phyloP scores from a whole-genome alignment of 2,329 filamentous ascomycete genomes.

The Periconia macrospinosa region DNA sequence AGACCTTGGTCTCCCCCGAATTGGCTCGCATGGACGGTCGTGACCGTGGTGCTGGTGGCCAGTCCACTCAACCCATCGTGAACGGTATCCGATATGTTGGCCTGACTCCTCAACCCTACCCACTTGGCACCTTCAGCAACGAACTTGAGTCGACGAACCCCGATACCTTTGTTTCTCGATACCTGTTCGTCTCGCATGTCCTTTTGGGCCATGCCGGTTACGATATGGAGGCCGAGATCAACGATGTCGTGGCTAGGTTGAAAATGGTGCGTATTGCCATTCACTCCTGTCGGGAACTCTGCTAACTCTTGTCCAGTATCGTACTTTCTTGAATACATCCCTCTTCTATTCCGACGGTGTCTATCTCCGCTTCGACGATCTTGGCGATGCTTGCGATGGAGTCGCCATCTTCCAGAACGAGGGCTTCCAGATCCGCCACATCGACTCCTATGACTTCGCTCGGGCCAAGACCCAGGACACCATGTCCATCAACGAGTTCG shows the following conservation, averaged over 20 bases:
- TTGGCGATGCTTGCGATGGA: conserved; percentile 37
- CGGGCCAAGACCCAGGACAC: conserved; percentile 29
- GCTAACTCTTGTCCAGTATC: conserved; percentile 28
- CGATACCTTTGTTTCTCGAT: conserved; percentile 28
- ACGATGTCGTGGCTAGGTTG: conserved; percentile 28
- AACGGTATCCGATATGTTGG: conserved; percentile 14
- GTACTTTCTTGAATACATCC: conserved; percentile 23
- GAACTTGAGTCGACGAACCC: conserved; percentile 24
- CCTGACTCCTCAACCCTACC: conserved; percentile 17
- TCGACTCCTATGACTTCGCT: conserved; percentile 26
- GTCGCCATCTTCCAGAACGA: conserved; percentile 24
- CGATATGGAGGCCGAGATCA: conserved; percentile 26
- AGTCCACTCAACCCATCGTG: no score
- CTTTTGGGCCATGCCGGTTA: conserved; percentile 23
- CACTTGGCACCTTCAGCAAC: conserved; percentile 24
- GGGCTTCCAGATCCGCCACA: conserved; percentile 21
- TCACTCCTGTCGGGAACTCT: conserved; percentile 1
- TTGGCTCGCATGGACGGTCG: conserved; percentile 13
- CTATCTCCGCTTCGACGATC: conserved; percentile 42
- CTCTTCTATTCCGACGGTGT: conserved; percentile 26
- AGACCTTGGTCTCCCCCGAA: conserved; percentile 32
- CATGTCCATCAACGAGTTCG: conserved; percentile 26
- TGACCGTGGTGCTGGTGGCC: not conserved
- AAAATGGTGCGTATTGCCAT: conserved; percentile 25
- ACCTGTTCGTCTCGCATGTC: conserved; percentile 20